These are phyloP conservation scores for Camillea tinctor DNA, from an alignment of 2,329 filamentous ascomycete species.

Conservation along the genomic window DNA sequence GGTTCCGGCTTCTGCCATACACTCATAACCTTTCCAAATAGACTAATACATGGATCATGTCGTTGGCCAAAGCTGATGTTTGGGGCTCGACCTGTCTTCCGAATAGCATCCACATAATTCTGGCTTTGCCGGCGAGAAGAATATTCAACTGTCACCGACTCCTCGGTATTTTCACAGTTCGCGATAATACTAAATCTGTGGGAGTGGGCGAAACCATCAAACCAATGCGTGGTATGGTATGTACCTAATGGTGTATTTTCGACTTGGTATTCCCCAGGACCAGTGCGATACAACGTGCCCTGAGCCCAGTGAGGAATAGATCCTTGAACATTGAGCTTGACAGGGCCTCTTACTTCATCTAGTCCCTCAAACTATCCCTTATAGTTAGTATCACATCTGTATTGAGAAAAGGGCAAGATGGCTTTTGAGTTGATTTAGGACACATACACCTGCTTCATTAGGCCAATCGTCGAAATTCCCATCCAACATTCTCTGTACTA, in stretches of 20 bases:
- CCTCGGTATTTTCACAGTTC: slow-evolving; percentile 17
- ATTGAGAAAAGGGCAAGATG: too few relatives aligned
- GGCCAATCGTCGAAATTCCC: slow-evolving; percentile 45
- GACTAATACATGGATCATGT: slow-evolving; percentile 69
- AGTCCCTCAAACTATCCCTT: slow-evolving; percentile 61
- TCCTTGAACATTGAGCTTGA: slow-evolving; percentile 63
- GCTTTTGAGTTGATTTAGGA: not conserved
- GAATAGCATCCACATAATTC: slow-evolving; percentile 58
- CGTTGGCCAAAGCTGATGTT: slow-evolving; percentile 68
- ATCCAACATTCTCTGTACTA: slow-evolving; percentile 16
- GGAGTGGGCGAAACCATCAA: slow-evolving; percentile 71
- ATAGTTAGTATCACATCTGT: slow-evolving; percentile 5
- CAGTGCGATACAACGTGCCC: slow-evolving; percentile 72
- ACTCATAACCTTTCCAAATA: slow-evolving; percentile 71
- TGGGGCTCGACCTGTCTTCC: slow-evolving; percentile 55
- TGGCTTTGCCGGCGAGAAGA: slow-evolving; percentile 70
- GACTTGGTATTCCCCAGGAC: slow-evolving; percentile 65
- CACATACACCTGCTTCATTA: slow-evolving; percentile 48
- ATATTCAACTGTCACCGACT: slow-evolving; percentile 56
- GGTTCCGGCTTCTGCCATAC: slow-evolving; percentile 43
- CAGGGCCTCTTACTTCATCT: slow-evolving; percentile 63
- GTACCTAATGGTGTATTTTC: slow-evolving; percentile 57
- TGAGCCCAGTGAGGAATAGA: slow-evolving; percentile 69
- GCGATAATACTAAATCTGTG: slow-evolving; percentile 70
- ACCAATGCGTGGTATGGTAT: slow-evolving; percentile 71